Evolutionary conservation across 768 basidiomycete genomes (phyloP).

Genomic region (Leccinum rimulosum): DNA sequence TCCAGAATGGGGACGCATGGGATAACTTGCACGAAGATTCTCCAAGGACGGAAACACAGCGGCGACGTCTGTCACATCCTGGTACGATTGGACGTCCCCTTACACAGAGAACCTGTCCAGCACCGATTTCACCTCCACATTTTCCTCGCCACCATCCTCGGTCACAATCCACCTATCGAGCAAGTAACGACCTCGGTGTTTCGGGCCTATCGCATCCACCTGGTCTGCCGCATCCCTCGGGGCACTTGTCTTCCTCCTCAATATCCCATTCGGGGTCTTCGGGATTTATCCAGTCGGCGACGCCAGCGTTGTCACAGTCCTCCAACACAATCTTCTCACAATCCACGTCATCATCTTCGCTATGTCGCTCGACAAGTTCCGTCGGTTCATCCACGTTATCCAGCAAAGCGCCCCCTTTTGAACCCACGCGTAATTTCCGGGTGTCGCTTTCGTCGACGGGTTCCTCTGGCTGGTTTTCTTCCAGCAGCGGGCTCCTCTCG

Average conservation of each 20-base stretch:
- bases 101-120: conserved; percentile 13
- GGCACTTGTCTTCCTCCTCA: conserved; percentile 15
- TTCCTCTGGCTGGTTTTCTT: conserved; percentile 14
- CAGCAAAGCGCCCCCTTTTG: conserved; percentile 53
- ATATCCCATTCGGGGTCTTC: conserved; percentile 17
- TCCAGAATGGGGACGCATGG: conserved; percentile 18
- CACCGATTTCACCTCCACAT: conserved; percentile 28
- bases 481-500: conserved; percentile 9
- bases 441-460: conserved; percentile 22
- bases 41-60: conserved; percentile 20
- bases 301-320: conserved; percentile 13
- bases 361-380: conserved; percentile 31
- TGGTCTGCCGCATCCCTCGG: conserved; percentile 16
- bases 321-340: conserved; percentile 17
- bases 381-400: conserved; percentile 43
- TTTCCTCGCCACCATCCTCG: conserved; percentile 27
- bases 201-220: conserved; percentile 16
- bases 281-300: conserved; percentile 10
- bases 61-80: conserved; percentile 28
- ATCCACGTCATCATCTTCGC: conserved; percentile 24
- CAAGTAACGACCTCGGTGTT: conserved; percentile 12
- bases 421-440: conserved; percentile 39
- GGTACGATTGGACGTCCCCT: conserved; percentile 28
- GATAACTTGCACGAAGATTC: conserved; percentile 14
- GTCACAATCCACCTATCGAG: conserved; percentile 24